Conservation (phyloP, 495 filamentous ascomycete species). For the Xylaria flabelliformis region DNA sequence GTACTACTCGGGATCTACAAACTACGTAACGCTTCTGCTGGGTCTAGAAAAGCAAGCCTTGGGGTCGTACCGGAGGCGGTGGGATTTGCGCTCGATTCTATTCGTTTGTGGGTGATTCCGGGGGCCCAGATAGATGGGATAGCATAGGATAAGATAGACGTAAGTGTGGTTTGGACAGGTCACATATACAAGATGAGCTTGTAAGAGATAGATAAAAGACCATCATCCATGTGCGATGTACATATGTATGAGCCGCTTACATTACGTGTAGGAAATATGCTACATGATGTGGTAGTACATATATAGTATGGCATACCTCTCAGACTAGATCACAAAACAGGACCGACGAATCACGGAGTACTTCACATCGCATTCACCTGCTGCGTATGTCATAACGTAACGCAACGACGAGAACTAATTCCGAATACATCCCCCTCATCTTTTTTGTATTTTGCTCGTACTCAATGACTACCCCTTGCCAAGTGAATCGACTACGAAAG, state of each 20-base stretch:
- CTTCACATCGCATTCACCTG: background rate
- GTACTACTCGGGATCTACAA: background rate
- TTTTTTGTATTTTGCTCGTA: background rate
- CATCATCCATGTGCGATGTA: background rate
- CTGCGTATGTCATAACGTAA: background rate
- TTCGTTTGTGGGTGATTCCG: background rate
- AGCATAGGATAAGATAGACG: too few species aligned
- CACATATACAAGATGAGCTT: too few species aligned
- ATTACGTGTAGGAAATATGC: background rate
- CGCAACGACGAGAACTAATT: conserved; percentile 1
- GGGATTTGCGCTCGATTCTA: background rate
- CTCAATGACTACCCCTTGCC: background rate
- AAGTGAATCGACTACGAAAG: background rate
- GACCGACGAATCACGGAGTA: background rate
- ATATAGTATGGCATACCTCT: background rate
- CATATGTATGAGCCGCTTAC: background rate
- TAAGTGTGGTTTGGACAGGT: too few species aligned
- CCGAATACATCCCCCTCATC: background rate
- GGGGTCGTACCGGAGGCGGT: background rate
- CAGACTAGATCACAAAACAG: background rate
- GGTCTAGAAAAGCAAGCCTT: background rate
- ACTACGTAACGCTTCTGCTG: background rate
- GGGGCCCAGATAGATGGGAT: too few species aligned
- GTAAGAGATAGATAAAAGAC: too few species aligned
- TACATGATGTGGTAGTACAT: background rate